These are phyloP conservation scores for Neurospora sp. DNA, from an alignment of 495 filamentous ascomycete species.

Conservation along the genomic window DNA sequence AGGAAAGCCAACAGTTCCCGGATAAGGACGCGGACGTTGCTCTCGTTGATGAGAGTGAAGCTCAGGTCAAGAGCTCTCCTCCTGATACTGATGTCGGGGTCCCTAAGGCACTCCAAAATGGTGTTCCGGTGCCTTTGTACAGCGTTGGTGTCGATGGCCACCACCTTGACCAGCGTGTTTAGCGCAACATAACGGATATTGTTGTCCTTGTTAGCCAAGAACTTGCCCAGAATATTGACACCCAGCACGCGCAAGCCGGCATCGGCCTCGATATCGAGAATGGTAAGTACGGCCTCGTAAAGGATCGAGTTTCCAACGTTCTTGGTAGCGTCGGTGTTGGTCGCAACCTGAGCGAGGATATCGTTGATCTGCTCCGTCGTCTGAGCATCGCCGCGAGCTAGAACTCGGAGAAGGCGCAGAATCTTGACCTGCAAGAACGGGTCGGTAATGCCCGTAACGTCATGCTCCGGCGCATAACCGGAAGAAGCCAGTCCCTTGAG, in stretches of 20 bases:
- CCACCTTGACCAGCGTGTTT: slow-evolving; percentile 96
- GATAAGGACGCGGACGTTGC: slow-evolving; percentile 87
- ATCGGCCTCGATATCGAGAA: slow-evolving; percentile 96
- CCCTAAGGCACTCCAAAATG: slow-evolving; percentile 88
- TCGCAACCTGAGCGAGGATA: slow-evolving; percentile 94
- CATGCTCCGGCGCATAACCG: slow-evolving; percentile 95
- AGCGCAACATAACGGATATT: slow-evolving; percentile 97
- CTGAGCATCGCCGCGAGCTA: slow-evolving; percentile 76
- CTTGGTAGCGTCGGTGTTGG: slow-evolving; percentile 95
- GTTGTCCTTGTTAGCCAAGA: slow-evolving; percentile 94
- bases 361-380: slow-evolving; percentile 98
- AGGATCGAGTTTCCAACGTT: slow-evolving; percentile 97
- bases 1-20: slow-evolving; percentile 88
- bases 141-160: slow-evolving; percentile 94
- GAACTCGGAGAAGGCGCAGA: slow-evolving; percentile 68
- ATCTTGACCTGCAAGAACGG: slow-evolving; percentile 99
- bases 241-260: slow-evolving; percentile 86
- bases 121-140: slow-evolving; percentile 96
- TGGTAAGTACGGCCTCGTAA: slow-evolving; percentile 94
- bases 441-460: slow-evolving; percentile 95
- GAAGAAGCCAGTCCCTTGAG: slow-evolving; percentile 87
- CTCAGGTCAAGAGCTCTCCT: slow-evolving; percentile 89
- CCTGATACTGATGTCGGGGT: slow-evolving; percentile 98
- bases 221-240: slow-evolving; percentile 97
- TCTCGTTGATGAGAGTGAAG: slow-evolving; percentile 95